Evolutionary conservation across 305 asterid species (phyloP).

Genomic region (Galium porrigens): DNA sequence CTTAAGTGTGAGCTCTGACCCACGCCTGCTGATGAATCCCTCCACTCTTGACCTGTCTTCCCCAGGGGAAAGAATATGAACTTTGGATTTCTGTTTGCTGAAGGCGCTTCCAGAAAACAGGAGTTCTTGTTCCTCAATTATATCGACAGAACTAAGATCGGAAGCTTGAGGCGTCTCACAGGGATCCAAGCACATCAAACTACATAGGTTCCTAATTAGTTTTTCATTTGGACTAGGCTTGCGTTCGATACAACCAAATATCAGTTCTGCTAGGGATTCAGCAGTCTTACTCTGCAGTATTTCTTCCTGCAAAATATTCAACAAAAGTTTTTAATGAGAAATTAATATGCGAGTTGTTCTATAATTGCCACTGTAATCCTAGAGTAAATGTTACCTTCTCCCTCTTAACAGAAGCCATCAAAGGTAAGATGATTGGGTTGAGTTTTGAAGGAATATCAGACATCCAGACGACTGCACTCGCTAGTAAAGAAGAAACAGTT

Average conservation of each 20-base stretch:
- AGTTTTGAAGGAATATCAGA: constrained; percentile 80
- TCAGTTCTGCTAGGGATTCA: constrained; percentile 87
- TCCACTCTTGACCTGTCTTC: constrained; percentile 85
- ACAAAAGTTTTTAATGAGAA: constrained; percentile 13
- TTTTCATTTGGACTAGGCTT: constrained; percentile 96
- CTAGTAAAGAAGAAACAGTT: constrained; percentile 78
- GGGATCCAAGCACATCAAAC: constrained; percentile 82
- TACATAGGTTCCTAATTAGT: constrained; percentile 68
- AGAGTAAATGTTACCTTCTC: constrained; percentile 55
- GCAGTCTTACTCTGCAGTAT: constrained; percentile 86
- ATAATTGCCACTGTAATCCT: constrained; percentile 6
- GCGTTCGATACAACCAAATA: constrained; percentile 64
- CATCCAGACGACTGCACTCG: constrained; percentile 95
- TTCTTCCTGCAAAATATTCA: constrained; percentile 54
- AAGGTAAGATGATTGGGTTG: constrained; percentile 77
- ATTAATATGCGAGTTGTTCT: constrained; percentile 18
- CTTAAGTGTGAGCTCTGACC: constrained; percentile 84
- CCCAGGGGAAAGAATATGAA: constrained; percentile 53
- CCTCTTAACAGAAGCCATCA: constrained; percentile 83
- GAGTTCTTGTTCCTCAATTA: constrained; percentile 83
- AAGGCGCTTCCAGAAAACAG: constrained; percentile 51
- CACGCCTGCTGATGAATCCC: constrained; percentile 86
- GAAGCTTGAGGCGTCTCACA: constrained; percentile 94
- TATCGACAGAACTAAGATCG: constrained; percentile 60
- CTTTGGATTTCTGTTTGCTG: constrained; percentile 50